These are phyloP conservation scores for Dillenia turbinata DNA, from an alignment of 164 flowering plant genomes.

Conservation along the genomic window DNA sequence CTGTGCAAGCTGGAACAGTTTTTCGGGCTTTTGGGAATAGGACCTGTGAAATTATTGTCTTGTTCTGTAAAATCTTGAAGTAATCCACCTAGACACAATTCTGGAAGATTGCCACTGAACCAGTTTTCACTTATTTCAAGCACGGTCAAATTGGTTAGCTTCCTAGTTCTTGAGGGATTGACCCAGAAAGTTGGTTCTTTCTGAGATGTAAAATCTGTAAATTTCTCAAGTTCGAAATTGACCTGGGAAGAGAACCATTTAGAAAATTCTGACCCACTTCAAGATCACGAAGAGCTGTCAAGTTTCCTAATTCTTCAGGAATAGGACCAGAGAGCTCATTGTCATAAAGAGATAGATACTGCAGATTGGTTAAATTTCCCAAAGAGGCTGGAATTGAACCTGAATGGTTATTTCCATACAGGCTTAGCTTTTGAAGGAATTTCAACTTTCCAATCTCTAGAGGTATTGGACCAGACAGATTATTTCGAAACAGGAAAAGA, in stretches of 20 bases:
- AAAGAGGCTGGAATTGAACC: conserved; percentile 1
- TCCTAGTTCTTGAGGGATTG: too few relatives aligned
- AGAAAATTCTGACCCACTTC: background rate
- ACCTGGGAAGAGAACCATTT: too few relatives aligned
- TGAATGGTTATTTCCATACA: background rate
- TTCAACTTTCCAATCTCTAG: background rate
- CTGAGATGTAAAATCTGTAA: too few relatives aligned
- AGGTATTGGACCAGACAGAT: conserved; percentile 2
- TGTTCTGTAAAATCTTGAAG: too few relatives aligned
- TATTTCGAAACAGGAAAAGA: background rate
- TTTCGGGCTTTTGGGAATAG: too few relatives aligned
- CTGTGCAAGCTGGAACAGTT: too few relatives aligned
- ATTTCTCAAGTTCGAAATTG: too few relatives aligned
- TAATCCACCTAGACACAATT: background rate
- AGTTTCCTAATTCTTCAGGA: background rate
- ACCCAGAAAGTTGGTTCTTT: too few relatives aligned
- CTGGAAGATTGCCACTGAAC: background rate
- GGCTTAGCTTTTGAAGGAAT: background rate
- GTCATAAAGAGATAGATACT: background rate
- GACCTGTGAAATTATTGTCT: too few relatives aligned
- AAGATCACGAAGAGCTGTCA: background rate
- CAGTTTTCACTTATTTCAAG: too few relatives aligned
- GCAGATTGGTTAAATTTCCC: background rate
- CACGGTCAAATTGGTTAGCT: too few relatives aligned
- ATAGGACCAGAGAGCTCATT: conserved; percentile 1